Conservation (phyloP, 768 basidiomycete species). For the Botryobasidium botryosum region DNA sequence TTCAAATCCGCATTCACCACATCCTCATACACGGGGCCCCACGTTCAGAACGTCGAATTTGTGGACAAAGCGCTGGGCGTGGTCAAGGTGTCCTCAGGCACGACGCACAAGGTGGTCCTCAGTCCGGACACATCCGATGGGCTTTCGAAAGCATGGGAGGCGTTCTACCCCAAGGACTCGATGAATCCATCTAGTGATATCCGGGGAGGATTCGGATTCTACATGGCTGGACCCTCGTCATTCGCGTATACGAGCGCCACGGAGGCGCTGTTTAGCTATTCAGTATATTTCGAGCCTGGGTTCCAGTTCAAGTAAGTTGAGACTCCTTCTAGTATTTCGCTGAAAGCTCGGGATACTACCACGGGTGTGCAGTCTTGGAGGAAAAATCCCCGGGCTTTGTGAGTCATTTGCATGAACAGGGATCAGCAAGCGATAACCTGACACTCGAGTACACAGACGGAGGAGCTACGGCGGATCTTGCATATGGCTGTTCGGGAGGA, state of each 20-base stretch:
- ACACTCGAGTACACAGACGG: slow-evolving; percentile 1
- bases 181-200: slow-evolving; percentile 8
- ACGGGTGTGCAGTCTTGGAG: not conserved
- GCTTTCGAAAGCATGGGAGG: slow-evolving; percentile 6
- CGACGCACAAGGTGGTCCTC: slow-evolving; percentile 2
- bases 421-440: no score
- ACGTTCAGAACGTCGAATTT: not conserved
- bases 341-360: not conserved
- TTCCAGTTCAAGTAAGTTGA: slow-evolving; percentile 10
- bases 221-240: slow-evolving; percentile 4
- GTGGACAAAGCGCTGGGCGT: slow-evolving; percentile 2
- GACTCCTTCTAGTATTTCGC: not conserved
- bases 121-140: not conserved
- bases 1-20: not conserved
- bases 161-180: slow-evolving; percentile 10
- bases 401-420: no score
- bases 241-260: not conserved
- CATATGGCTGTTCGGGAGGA: slow-evolving; percentile 47
- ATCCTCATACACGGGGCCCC: not conserved
- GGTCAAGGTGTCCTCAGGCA: slow-evolving; percentile 3
- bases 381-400: not conserved
- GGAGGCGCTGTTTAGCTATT: slow-evolving; percentile 10
- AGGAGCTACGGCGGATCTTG: slow-evolving; percentile 16
- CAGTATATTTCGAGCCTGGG: slow-evolving; percentile 12
- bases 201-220: slow-evolving; percentile 11